Base-by-base conservation (phyloP, 2,329 filamentous ascomycete species). In the Hirsutella minnesotensis region DNA sequence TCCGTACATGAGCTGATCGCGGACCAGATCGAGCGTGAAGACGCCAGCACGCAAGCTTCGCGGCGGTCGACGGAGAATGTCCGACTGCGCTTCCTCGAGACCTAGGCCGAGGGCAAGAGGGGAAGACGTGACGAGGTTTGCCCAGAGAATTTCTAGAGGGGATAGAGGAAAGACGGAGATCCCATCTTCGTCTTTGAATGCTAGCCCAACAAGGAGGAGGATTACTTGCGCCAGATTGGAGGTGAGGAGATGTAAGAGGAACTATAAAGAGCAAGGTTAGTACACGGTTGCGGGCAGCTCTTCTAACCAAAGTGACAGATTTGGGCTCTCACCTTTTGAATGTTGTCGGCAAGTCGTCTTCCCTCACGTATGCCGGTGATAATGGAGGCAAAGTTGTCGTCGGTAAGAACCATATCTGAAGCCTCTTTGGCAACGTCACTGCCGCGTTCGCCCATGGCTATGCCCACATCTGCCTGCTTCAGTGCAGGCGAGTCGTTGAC, bases 371-470 rank as follows among this genome's bases (percentile, higher is more conserved):
- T 79, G 29, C 77, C 81, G n/a, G 77, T 80, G 34, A 85, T 72
- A 43, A 85, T 86, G 22, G 82, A 87, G 10, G 86, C 84, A 56
- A 94, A 94, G 63, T 94, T 89, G 60, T 92, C 86, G 56, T 92
- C 86, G 0, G 85, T 88, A 34, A 94, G 68, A 30, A 94, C 85
- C 72, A 94, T 92, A 55, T 94, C 86, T 1, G 85, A 83, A 3
- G 86, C 86, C 61, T 92, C 81, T 54, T 85, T 86, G 47, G 82
- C 81, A 9, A 86, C 81, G 54, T 86, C 82, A 37, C 77, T 82
- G 15, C 82, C 82, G 35, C 78, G 70, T 48, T 77, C 67, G 39
- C 81, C 81, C 81, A 86, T 86, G 48, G 81, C 81, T 50, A 86
- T 86, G 53, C 82, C 82, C 15, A 87, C 81, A 53, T 86, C 81